Evolutionary conservation across 352 stramenopile genomes (phyloP), one percentile per base, ranked within the genome.

Genomic region (Phytopythium kandeliae): DNA sequence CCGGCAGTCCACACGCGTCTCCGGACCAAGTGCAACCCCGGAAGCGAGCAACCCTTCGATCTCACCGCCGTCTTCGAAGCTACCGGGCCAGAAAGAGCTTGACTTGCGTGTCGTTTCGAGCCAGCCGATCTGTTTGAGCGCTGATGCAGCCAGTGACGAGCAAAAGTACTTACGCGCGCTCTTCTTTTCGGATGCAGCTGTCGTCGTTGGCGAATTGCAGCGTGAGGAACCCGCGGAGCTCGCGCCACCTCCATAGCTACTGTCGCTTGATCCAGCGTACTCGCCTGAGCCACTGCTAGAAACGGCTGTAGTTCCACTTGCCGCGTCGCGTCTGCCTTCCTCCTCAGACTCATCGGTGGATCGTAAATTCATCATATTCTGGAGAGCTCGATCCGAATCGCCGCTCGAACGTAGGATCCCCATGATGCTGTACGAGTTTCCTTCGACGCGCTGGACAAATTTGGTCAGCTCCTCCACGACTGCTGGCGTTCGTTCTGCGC

Each of bases 401-500:
- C 68, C 69, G 41, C 64, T 65, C 0, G 60, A 81, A 22, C 72
- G 67, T 10, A 94, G 44, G 9, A 94, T 81, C 0, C 83, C 81
- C 4, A 92, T 66, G 22, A 94, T 87, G 56, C 83, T 94, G 61
- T 94, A 94, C 16, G 81, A 65, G 48, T 92, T 94, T 12, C 83
- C 83, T 2, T 94, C 69, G 2, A 92, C 80, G n/a, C 62, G 55
- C 41, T 67, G 49, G 12, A 91, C 78, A 46, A 94, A 94, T 9
- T 67, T 42, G 7, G 50, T 42, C 24, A 94, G 55, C 9, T 69
- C 56, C 35, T 71, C 58, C 16, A 75, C 33, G 2, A 79, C n/a
- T 44, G 74, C 71, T 1, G 63, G 52, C 8, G 67, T 75, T 11
- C 83, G 76, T n/a, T 69, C 57, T 9, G 55, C 67, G 2, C 51